A percentile compares a stretch with the other conserved stretches of the same genome.
Evolutionary conservation across 192 early-diverging fungal species (phyloP).

Genomic region (Linnemannia schmuckeri): DNA sequence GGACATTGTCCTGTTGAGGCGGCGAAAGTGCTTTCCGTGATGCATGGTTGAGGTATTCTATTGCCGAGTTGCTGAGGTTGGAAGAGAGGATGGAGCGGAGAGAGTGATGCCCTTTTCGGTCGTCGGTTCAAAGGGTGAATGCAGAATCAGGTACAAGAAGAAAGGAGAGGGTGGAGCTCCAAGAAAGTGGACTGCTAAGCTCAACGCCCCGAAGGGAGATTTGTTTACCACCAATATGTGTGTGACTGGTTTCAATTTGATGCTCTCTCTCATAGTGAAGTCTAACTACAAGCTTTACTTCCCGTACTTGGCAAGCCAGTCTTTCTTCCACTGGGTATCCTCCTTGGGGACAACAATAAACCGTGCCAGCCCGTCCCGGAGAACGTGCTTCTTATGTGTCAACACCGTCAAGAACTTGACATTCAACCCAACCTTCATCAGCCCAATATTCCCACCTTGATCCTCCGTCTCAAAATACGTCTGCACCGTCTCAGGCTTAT

Average conservation of each 20-base stretch:
- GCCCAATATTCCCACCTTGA: constrained; percentile 60
- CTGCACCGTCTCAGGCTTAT: constrained; percentile 79
- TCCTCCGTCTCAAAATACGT: constrained; percentile 84
- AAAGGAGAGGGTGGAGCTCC: neutral
- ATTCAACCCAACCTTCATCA: constrained; percentile 76
- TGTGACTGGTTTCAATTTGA: neutral
- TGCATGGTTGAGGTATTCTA: constrained; percentile 61
- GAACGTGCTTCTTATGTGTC: constrained; percentile 71
- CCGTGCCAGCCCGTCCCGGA: constrained; percentile 86
- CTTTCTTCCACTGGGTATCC: constrained; percentile 56
- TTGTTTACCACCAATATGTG: neutral
- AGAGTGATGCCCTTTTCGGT: neutral
- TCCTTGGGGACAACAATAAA: constrained; percentile 89
- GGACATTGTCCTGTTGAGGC: constrained; percentile 72
- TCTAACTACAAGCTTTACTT: constrained; percentile 15
- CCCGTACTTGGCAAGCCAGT: constrained; percentile 55
- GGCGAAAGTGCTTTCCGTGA: constrained; percentile 69
- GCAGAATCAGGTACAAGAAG: constrained; percentile 11
- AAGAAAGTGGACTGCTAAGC: constrained; percentile 13
- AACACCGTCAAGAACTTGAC: constrained; percentile 75
- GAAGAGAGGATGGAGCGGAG: neutral
- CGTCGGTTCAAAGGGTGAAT: neutral
- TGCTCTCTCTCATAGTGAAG: neutral
- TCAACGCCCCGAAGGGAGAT: neutral
- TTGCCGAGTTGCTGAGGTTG: neutral